Base-by-base conservation (phyloP, 768 basidiomycete genomes). In the Pleurotus eryngii region DNA sequence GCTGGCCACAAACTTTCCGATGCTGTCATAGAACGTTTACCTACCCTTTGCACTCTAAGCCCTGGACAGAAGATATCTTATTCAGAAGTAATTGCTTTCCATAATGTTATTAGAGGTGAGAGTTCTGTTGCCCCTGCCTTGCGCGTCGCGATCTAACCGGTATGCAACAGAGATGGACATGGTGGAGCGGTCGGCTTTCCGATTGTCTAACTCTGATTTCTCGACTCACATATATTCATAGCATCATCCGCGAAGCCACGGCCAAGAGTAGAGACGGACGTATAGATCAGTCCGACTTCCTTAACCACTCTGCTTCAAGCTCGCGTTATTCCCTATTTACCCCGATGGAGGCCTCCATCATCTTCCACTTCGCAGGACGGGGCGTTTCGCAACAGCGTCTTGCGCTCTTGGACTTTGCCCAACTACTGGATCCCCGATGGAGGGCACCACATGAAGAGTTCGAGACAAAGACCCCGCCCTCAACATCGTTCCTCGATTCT, bases 1-100 rank as follows among this genome's bases (percentile, higher is more conserved):
- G 92, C 93, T 61, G 92, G 95, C 4, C 97, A 99, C 75, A 99
- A 99, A 76, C 80, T 99, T 60, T 97, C 95, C 15, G 91, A 98
- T 68, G 84, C 88, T 6, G 90, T 98, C 51, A 87, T 96, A 59
- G 94, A 98, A 64, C 79, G 94, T 57, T 77, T 99, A 50, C 95
- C 97, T 50, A 96, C 95, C 45, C 74, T 99, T 45, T 93, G 92
- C 70, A 90, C 92, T 17, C 77, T 98, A 59, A 89, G 84, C 58
- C 92, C 92, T 0, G 92, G 94, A 39, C 89, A 90, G 59, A 84
- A 86, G 62, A 95, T 99, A 81, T 88, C 90, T 57, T 99, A 95
- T 72, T 95, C 96, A 4, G 96, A 99, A 75, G 93, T 96, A 60
- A 81, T 90, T 64, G 97, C 97, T 58, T 98, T 97, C 76, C 89